Percentiles rank a stretch among this genome's conserved stretches.
phyloP scores from a whole-genome alignment of 2,329 filamentous ascomycete genomes.

The Cercospora sp. region DNA sequence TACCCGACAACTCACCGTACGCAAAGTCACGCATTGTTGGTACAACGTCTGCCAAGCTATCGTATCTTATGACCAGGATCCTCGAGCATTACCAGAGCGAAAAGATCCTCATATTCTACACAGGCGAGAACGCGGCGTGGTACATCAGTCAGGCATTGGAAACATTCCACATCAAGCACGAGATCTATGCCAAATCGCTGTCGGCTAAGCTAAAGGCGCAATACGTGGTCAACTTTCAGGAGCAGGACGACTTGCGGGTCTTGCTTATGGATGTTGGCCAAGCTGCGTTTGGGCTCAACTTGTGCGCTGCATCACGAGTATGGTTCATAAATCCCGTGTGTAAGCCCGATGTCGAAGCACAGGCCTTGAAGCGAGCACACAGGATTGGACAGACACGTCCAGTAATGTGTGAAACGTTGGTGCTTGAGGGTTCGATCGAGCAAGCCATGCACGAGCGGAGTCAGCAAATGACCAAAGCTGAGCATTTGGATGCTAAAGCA shows the following conservation, averaged over 20 bases:
- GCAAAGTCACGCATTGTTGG: constrained; percentile 65
- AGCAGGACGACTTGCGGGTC: constrained; percentile 68
- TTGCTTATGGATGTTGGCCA: constrained; percentile 89
- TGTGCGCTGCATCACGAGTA: constrained; percentile 77
- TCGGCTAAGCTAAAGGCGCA: constrained; percentile 63
- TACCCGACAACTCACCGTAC: constrained; percentile 52
- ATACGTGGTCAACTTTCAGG: constrained; percentile 78
- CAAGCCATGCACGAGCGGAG: constrained; percentile 76
- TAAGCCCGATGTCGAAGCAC: constrained; percentile 78
- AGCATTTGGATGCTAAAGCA: constrained; percentile 57
- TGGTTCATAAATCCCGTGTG: constrained; percentile 89
- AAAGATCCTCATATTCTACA: constrained; percentile 92
- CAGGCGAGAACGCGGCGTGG: constrained; percentile 80
- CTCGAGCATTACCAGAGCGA: constrained; percentile 66
- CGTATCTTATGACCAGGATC: constrained; percentile 76
- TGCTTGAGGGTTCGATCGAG: constrained; percentile 77
- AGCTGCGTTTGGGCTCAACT: constrained; percentile 83
- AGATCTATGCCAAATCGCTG: constrained; percentile 67
- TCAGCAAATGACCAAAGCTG: constrained; percentile 67
- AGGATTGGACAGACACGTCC: constrained; percentile 78
- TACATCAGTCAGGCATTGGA: constrained; percentile 84
- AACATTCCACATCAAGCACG: constrained; percentile 62
- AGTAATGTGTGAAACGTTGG: constrained; percentile 82
- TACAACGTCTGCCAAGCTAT: constrained; percentile 82
- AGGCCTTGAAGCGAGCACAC: constrained; percentile 87